Base-by-base conservation (phyloP, 805 yeast species). In the Kodamaea laetipori region DNA sequence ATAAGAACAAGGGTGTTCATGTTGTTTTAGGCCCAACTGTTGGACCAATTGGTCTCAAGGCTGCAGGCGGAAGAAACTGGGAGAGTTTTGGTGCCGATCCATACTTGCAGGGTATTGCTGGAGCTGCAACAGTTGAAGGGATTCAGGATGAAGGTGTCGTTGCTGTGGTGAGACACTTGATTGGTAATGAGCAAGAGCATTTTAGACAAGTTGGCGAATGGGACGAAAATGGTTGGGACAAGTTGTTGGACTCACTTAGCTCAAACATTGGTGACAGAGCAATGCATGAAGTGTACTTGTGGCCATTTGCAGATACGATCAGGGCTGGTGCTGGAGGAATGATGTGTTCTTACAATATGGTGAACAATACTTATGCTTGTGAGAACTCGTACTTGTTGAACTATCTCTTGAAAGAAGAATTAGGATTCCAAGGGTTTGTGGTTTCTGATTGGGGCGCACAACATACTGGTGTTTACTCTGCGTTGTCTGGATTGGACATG, bases 381-480 rank as follows among this genome's bases (percentile, higher is more conserved):
- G 82, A 81, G 51, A 81, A 81, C 54, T 69, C 81, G 2, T 73
- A 76, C 46, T 63, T 79, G 34, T 50, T 81, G 49, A 81, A 81
- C 57, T 67, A 74, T 43, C 60, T 81, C 18, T 60, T 81, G 49
- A 81, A 80, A 59, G 81, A 74, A 37, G 84, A 81, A 57, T 59
- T 80, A 40, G 85, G 84, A 0, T 81, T 80, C 53, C 84, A 81
- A 61, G 86, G 86, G 0, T 81, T 78, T 57, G 81, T 81, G n/a
- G 74, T 80, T 44, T 71, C 82, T 19, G 86, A 81, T 54, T 80
- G 85, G 84, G 80, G 78, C n/a, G 85, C 82, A 4, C 81, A 76
- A 46, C 81, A 76, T 50, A 56, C 75, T 6, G 85, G 86, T 4
- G 78, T 80, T 4, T 67, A 71, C 39, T 71, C 82, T 1, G 81